Base-by-base conservation (phyloP, 2,329 filamentous ascomycete species). In the Hypoxylon sp. region DNA sequence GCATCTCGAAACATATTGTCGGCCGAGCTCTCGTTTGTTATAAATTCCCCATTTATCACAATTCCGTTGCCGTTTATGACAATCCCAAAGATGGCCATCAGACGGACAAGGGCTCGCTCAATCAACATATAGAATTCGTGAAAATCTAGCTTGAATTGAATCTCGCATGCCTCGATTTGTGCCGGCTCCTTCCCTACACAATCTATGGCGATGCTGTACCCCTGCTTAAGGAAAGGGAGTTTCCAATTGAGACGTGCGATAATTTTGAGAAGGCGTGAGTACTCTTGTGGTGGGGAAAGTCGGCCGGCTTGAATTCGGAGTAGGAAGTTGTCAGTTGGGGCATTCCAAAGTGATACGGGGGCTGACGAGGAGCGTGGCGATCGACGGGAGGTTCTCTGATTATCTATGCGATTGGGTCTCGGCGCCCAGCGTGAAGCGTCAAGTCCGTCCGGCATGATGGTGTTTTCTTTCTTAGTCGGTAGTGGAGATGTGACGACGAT, bases 71-170 rank as follows among this genome's bases (percentile, higher is more conserved):
- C 72, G 37, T 70, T 63, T 0, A 93, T 81, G 0, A 77, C 76
- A 4, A 92, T 83, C 6, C 86, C 88, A 65, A 90, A 91, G 0
- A 92, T 85, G 0, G 84, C 84, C n/a, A 92, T 84, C 0, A 92
- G 81, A 51, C 90, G 86, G 1, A 92, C 89, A 6, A 93, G 82
- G 0, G 90, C 90, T 31, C 91, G 87, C 79, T 94, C 91, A 5
- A 93, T 85, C 37, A 92, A 84, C 56, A 88, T 88, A 80, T 93
- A 93, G 78, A 91, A 93, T 75, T 94, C 91, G 79, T 92, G 90
- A 70, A 93, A 94, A 75, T 93, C 91, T 6, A 93, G 84, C 77
- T 93, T 93, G 82, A 93, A 93, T 84, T 92, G 92, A 14, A 87
- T 84, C 77, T 91, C 88, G 26, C 69, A 65, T 1, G 63, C 71